Percentiles rank a stretch among this genome's conserved stretches.
These are phyloP conservation scores for Mangifera indica DNA, from an alignment of 345 rosid genomes.

Conservation along the genomic window DNA sequence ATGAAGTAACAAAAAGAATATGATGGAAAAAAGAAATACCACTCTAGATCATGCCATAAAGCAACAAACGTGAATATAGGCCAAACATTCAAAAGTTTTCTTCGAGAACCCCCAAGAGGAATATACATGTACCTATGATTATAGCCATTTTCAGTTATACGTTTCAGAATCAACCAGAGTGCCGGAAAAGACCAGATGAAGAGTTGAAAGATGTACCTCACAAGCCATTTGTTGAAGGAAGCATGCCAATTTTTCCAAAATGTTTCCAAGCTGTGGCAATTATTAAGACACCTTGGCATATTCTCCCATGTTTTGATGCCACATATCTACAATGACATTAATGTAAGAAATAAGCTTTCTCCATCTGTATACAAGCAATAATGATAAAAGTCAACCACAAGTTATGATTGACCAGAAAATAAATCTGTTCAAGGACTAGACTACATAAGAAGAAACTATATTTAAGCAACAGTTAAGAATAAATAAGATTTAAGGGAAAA, in stretches of 20 bases:
- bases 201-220: constrained; percentile 53
- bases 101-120: constrained; percentile 87
- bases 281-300: constrained; percentile 91
- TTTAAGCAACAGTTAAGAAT: constrained; percentile 6
- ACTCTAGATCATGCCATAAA: constrained; percentile 94
- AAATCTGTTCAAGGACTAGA: constrained; percentile 7
- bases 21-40: constrained; percentile 42
- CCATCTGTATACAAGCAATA: neutral
- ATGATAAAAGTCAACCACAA: neutral
- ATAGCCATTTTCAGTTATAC: constrained; percentile 8
- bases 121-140: constrained; percentile 82
- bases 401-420: constrained; percentile 9
- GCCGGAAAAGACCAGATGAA: constrained; percentile 18
- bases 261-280: constrained; percentile 79
- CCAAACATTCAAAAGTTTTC: constrained; percentile 87
- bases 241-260: constrained; percentile 99
- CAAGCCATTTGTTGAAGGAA: constrained; percentile 96
- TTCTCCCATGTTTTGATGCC: constrained; percentile 90
- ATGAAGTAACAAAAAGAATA: constrained; percentile 6
- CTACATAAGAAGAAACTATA: neutral
- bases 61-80: constrained; percentile 94
- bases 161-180: constrained; percentile 6
- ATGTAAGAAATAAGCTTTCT: constrained; percentile 2
- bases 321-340: constrained; percentile 47
- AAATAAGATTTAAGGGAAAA: neutral